These are phyloP conservation scores for Naganishia sp. DNA, from an alignment of 1,284 basidiomycete species.

Conservation along the genomic window DNA sequence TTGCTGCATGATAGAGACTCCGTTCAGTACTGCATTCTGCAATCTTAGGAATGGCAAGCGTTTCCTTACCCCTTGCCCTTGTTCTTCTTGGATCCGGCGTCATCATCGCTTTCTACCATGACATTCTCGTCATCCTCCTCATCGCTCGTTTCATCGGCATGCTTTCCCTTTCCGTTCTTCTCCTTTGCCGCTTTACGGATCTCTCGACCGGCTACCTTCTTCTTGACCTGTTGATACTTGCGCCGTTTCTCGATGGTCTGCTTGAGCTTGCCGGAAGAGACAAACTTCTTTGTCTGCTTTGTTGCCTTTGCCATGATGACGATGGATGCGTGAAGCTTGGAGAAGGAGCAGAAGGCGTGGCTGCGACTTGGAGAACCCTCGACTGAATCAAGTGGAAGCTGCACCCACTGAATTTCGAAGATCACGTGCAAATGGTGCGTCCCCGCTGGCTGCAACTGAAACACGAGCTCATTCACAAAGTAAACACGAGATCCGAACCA, in stretches of 20 bases:
- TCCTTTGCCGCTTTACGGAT: slow-evolving; percentile 41
- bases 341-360: not conserved
- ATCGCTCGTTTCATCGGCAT: slow-evolving; percentile 48
- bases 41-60: not conserved
- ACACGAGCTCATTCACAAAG: slow-evolving; percentile 9
- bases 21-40: not conserved
- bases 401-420: slow-evolving; percentile 7
- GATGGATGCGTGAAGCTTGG: not conserved
- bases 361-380: no score
- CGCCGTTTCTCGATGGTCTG: slow-evolving; percentile 76
- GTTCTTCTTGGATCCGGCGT: slow-evolving; percentile 53
- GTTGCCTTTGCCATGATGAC: slow-evolving; percentile 61
- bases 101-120: slow-evolving; percentile 38
- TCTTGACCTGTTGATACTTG: slow-evolving; percentile 71
- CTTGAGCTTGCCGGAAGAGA: slow-evolving; percentile 79
- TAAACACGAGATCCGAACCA: not conserved
- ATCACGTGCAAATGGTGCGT: slow-evolving; percentile 24
- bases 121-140: slow-evolving; percentile 55
- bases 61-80: slow-evolving; percentile 30
- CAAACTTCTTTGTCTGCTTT: slow-evolving; percentile 83
- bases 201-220: slow-evolving; percentile 65
- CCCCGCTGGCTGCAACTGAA: not conserved
- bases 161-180: slow-evolving; percentile 46
- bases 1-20: slow-evolving; percentile 1
- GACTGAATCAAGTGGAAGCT: not conserved